A percentile compares a stretch with the other conserved stretches of the same genome.
These are phyloP conservation scores for Fraxinus platypoda DNA, from an alignment of 305 asterid genomes.

Conservation along the genomic window DNA sequence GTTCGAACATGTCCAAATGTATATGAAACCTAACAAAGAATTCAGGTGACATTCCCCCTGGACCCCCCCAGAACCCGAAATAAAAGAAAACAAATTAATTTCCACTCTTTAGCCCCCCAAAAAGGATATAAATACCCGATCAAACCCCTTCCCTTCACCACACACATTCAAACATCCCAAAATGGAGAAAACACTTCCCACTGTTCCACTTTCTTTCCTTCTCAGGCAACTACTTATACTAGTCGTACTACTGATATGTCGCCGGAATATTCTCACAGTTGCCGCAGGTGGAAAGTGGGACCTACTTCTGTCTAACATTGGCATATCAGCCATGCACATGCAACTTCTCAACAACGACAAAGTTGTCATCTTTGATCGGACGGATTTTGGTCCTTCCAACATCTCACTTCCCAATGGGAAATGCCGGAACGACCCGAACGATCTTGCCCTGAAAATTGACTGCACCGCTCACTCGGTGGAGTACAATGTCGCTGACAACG, in stretches of 20 bases:
- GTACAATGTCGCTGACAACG: constrained; percentile 30
- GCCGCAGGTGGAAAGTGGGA: constrained; percentile 43
- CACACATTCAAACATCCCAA: not conserved
- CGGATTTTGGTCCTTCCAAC: constrained; percentile 50
- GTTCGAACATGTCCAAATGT: too few relatives aligned
- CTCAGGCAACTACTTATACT: not conserved
- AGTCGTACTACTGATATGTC: not conserved
- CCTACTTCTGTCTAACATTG: constrained; percentile 32
- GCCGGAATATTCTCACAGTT: not conserved
- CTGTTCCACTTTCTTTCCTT: not conserved
- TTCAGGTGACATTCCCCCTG: too few relatives aligned
- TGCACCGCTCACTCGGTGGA: constrained; percentile 58
- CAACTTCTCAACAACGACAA: constrained; percentile 55
- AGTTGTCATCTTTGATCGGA: constrained; percentile 49
- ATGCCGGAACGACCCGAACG: constrained; percentile 32
- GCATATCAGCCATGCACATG: constrained; percentile 68
- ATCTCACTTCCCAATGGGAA: constrained; percentile 40
- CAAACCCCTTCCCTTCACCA: not conserved
- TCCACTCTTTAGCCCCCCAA: too few relatives aligned
- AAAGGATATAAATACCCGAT: too few relatives aligned
- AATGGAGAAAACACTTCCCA: not conserved
- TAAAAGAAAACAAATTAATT: too few relatives aligned
- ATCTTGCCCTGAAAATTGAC: constrained; percentile 19
- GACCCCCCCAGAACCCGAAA: too few relatives aligned
- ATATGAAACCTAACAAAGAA: too few relatives aligned